phyloP scores from a whole-genome alignment of 257 asterid genomes.

The Ilex aquifolium region DNA sequence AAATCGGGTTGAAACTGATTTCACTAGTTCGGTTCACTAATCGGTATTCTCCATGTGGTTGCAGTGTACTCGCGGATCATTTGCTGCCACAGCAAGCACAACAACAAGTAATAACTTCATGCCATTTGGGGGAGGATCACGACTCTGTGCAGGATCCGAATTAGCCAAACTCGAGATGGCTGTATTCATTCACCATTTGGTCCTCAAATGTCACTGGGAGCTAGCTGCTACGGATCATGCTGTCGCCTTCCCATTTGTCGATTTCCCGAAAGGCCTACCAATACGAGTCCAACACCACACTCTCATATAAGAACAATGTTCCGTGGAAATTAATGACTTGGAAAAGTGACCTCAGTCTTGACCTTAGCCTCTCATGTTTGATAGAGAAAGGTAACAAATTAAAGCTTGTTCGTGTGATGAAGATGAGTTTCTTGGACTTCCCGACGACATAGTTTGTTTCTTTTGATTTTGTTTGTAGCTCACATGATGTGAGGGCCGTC shows the following conservation, averaged over 20 bases:
- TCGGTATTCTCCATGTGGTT: not conserved
- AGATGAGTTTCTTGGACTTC: too few species aligned
- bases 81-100: slow-evolving; percentile 10
- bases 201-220: slow-evolving; percentile 56
- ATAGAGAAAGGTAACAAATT: too few species aligned
- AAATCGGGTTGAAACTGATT: too few species aligned
- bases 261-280: slow-evolving; percentile 81
- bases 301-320: too few species aligned
- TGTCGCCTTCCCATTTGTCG: slow-evolving; percentile 77
- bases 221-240: slow-evolving; percentile 52
- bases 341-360: too few species aligned
- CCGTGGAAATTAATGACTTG: too few species aligned
- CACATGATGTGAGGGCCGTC: too few species aligned
- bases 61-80: slow-evolving; percentile 31
- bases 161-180: slow-evolving; percentile 90
- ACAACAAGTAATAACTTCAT: slow-evolving; percentile 37
- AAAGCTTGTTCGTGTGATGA: too few species aligned
- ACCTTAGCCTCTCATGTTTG: too few species aligned
- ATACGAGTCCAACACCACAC: slow-evolving; percentile 28
- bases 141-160: slow-evolving; percentile 87
- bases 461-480: too few species aligned
- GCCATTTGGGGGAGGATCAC: slow-evolving; percentile 94
- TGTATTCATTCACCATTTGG: slow-evolving; percentile 68
- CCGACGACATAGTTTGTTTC: too few species aligned
- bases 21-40: too few species aligned